Base-by-base conservation (phyloP, 2,329 filamentous ascomycete genomes). In the Lachnellula hyalina region DNA sequence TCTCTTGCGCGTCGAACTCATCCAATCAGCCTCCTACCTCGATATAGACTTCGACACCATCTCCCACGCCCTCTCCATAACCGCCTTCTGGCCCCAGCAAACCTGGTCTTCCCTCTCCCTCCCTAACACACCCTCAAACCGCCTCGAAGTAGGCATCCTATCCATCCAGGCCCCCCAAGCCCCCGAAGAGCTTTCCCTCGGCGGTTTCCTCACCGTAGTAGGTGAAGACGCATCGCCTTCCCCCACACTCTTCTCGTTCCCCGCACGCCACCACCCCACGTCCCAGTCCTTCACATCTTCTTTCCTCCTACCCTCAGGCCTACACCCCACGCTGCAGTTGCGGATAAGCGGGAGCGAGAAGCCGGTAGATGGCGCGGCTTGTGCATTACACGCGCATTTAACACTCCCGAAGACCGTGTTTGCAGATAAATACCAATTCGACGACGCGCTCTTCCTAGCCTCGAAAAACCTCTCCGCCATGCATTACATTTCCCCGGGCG, bases 371-470 rank as follows among this genome's bases (percentile, higher is more conserved):
- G 77, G 80, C 44, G 73, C 77, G n/a, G 73, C 75, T 32, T 96
- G 93, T 71, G 79, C 80, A 15, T 76, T 92, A 1, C 85, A 96
- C 71, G 81, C 88, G 11, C 90, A 96, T 71, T 74, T 96, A 25
- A 95, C 90, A 0, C 81, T 96, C 2, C 92, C 93, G 1, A 88
- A 86, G 25, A 74, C 79, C 48, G 77, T 96, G 58, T 96, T 97
- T 71, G 83, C 88, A 40, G 93, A 97, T 74, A 85, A 86, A 66
- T 95, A 96, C 72, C 90, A 96, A 71, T 80, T 96, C 57, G 77
- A 76, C 23, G 89, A 92, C 68, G 72, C 80, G 0, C 77, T 96
- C 5, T 94, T 95, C 72, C 79, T 96, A 32, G 72, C 82, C 3
- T 92, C 90, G 0, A 90, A 96, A 65, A 90, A 95, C 66, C 78